Percentiles rank a stretch among this genome's conserved stretches.
phyloP scores from a whole-genome alignment of 2,329 filamentous ascomycete genomes.

The Arthroderma uncinatum region DNA sequence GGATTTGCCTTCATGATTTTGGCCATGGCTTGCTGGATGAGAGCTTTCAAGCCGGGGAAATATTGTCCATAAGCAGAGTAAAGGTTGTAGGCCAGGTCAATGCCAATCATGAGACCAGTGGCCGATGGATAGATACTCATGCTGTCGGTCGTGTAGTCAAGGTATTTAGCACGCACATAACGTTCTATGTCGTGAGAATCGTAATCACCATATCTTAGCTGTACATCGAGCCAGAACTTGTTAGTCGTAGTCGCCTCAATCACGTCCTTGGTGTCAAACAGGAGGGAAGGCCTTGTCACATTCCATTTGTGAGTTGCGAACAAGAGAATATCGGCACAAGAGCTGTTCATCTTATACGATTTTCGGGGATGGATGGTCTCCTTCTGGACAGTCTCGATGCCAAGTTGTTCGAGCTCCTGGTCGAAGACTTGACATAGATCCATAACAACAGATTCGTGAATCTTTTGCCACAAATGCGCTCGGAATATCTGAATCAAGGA shows the following conservation, averaged over 20 bases:
- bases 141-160: slow-evolving; percentile 97
- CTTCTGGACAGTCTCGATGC: slow-evolving; percentile 96
- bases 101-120: slow-evolving; percentile 93
- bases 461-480: slow-evolving; percentile 99
- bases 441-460: slow-evolving; percentile 98
- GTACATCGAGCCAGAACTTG: slow-evolving; percentile 98
- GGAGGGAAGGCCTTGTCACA: slow-evolving; percentile 78
- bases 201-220: slow-evolving; percentile 93
- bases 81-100: slow-evolving; percentile 94
- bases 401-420: slow-evolving; percentile 87
- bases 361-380: slow-evolving; percentile 98
- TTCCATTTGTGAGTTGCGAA: slow-evolving; percentile 99
- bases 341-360: slow-evolving; percentile 99
- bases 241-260: slow-evolving; percentile 92
- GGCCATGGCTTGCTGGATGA: slow-evolving; percentile 96
- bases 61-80: slow-evolving; percentile 98
- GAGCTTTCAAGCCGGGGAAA: slow-evolving; percentile 91
- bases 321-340: slow-evolving; percentile 89
- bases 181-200: slow-evolving; percentile 98
- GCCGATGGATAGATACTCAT: slow-evolving; percentile 98
- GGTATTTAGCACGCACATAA: slow-evolving; percentile 93
- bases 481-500: slow-evolving; percentile 98
- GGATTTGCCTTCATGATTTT: slow-evolving; percentile 99
- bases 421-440: slow-evolving; percentile 98
- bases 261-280: slow-evolving; percentile 93